Conservation (phyloP, 768 basidiomycete species). For the Trametes elegans region DNA sequence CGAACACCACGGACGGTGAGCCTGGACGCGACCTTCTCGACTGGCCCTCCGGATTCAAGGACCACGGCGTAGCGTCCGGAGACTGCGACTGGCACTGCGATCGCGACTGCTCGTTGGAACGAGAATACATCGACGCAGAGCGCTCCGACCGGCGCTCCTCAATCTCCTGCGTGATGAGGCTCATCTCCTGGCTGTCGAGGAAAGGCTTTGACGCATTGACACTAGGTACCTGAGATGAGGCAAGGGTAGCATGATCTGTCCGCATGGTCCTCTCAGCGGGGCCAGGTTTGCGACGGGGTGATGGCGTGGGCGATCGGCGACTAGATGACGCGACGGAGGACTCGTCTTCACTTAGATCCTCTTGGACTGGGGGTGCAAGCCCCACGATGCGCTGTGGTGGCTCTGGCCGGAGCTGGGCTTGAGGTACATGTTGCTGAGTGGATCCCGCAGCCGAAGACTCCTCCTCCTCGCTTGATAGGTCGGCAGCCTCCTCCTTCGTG, state of each 20-base stretch:
- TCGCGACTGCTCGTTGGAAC: conserved; percentile 20
- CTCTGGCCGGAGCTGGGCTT: background rate
- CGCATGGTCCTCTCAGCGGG: conserved; percentile 46
- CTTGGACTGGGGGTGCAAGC: conserved; percentile 15
- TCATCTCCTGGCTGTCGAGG: conserved; percentile 56
- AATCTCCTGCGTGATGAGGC: conserved; percentile 63
- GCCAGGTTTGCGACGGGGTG: conserved; percentile 34
- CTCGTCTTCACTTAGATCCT: conserved; percentile 25
- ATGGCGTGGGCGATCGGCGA: conserved; percentile 26
- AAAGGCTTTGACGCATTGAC: conserved; percentile 36
- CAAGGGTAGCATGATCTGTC: conserved; percentile 54
- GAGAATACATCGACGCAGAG: conserved; percentile 26
- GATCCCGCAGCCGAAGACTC: background rate
- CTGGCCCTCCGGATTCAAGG: conserved; percentile 1
- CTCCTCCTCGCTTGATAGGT: too few species aligned
- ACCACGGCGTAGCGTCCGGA: conserved; percentile 13
- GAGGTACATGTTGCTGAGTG: background rate
- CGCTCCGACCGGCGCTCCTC: conserved; percentile 62
- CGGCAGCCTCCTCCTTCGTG: too few species aligned
- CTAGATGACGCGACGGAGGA: conserved; percentile 3
- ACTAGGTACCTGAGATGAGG: conserved; percentile 34
- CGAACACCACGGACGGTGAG: conserved; percentile 9
- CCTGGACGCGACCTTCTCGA: background rate
- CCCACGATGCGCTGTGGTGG: background rate
- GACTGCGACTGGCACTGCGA: conserved; percentile 11